Evolutionary conservation across 495 filamentous ascomycete species (phyloP).

Genomic region (Lasiosphaeriaceae sp.): DNA sequence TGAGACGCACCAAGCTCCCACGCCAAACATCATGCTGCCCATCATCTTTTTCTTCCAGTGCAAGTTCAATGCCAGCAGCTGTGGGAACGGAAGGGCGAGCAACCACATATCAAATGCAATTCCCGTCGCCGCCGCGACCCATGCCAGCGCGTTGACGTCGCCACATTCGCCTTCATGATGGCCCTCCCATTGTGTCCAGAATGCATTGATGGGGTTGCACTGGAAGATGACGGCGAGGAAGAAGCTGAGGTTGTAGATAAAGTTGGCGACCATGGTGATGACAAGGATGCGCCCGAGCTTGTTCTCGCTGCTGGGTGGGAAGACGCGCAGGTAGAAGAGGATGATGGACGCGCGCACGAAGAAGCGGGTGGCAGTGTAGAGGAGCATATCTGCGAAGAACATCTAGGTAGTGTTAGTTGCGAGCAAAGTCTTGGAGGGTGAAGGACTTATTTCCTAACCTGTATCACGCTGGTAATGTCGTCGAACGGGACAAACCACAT

Average conservation of each 20-base stretch:
- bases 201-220: constrained; percentile 36
- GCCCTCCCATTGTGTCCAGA: constrained; percentile 31
- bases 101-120: constrained; percentile 37
- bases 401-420: constrained; percentile 1
- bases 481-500: constrained; percentile 45
- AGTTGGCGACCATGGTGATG: constrained; percentile 29
- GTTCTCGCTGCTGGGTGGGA: constrained; percentile 24
- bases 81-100: constrained; percentile 33
- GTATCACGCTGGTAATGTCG: constrained; percentile 35
- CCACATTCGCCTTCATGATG: constrained; percentile 23
- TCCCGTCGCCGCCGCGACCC: constrained; percentile 28
- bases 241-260: constrained; percentile 37
- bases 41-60: constrained; percentile 34
- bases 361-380: constrained; percentile 38
- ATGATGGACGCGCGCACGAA: constrained; percentile 45
- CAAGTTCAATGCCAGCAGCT: constrained; percentile 30
- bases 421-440: neutral
- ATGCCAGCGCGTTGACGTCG: constrained; percentile 25
- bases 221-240: constrained; percentile 36
- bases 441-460: constrained; percentile 1
- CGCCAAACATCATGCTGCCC: constrained; percentile 33
- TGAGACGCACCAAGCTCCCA: constrained; percentile 29
- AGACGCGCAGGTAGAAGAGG: constrained; percentile 50
- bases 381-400: constrained; percentile 26
- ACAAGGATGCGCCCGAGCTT: constrained; percentile 27